Base-by-base conservation (phyloP, 495 filamentous ascomycete genomes). In the Aspergillus heteromorphus region DNA sequence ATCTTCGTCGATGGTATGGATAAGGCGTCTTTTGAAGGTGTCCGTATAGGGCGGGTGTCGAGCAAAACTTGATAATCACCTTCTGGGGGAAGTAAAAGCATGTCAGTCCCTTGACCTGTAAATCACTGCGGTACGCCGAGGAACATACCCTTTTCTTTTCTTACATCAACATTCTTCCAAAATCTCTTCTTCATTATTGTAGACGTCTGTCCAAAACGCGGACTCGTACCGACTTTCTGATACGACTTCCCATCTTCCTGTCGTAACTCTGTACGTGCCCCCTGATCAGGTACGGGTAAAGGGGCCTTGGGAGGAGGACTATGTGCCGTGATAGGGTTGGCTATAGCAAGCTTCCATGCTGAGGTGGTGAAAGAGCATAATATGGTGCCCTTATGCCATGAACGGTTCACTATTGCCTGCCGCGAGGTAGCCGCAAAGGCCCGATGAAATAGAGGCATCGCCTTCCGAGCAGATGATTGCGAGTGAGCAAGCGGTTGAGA, bases 251-350 rank as follows among this genome's bases (percentile, higher is more conserved):
- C 68, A 38, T 80, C 53, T 59, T 83, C 76, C 49, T 83, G 55
- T 43, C 82, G 78, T n/a, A 81, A 65, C 49, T 75, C 76, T 45
- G 83, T 56, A 21, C 80, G 65, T 40, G 78, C 68, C 55, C 68
- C 60, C 65, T 80, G 76, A 64, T 79, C 71, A 64, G 80, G 71
- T 3, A 78, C 65, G 9, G 89, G 82, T 13, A 77, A 66, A 1
- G 92, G 91, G 8, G 87, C 80, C 57, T 83, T 78, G 1, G 92
- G 92, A 3, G 92, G 92, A 40, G 92, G 92, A 4, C 89, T 92
- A 49, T 89, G 84, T 19, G 88, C 84, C 36, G 88, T 89, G 49
- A 89, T 79, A 27, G 91, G 84, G 17, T 86, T 75, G 17, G 83
- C 78, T 45, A 75, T 79, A 13, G 86, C 86, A 21, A 69, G 65